These are phyloP conservation scores for Zygoascus bituminiphila DNA, from an alignment of 805 yeast genomes.

Conservation along the genomic window DNA sequence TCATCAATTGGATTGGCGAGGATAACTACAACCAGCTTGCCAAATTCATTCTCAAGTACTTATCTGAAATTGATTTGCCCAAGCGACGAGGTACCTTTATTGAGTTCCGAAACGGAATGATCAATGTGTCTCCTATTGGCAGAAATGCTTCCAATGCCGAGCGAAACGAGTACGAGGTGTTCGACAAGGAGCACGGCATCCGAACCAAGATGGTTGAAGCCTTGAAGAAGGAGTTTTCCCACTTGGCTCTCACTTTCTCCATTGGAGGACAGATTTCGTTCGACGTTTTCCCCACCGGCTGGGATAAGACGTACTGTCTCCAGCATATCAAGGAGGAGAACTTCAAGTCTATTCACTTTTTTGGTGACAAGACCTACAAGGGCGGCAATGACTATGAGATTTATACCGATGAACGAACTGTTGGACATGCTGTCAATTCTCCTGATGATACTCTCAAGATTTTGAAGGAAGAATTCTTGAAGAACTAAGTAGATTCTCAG, in stretches of 20 bases:
- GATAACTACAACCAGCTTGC: conserved; percentile 85
- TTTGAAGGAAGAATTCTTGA: conserved; percentile 74
- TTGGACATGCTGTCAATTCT: conserved; percentile 85
- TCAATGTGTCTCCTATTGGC: conserved; percentile 96
- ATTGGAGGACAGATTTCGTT: conserved; percentile 99
- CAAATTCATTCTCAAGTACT: conserved; percentile 76
- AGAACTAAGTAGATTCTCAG: no score
- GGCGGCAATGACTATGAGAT: conserved; percentile 99
- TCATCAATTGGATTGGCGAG: conserved; percentile 93
- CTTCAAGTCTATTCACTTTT: conserved; percentile 87
- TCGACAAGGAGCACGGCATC: conserved; percentile 68
- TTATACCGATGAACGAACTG: conserved; percentile 83
- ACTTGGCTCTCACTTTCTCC: conserved; percentile 83
- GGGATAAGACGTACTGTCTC: conserved; percentile 99
- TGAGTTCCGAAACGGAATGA: conserved; percentile 99
- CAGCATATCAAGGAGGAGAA: conserved; percentile 83
- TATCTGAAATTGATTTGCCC: conserved; percentile 83
- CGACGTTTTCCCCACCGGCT: conserved; percentile 99
- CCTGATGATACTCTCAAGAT: conserved; percentile 86
- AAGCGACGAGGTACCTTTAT: conserved; percentile 97
- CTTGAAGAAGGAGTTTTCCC: conserved; percentile 73
- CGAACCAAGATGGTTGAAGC: conserved; percentile 83
- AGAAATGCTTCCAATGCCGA: conserved; percentile 94
- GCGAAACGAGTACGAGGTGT: conserved; percentile 86
- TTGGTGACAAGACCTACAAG: conserved; percentile 92